Evolutionary conservation across 495 filamentous ascomycete genomes (phyloP), one percentile per base, ranked within the genome.

Genomic region (Penicillium crystallinum): DNA sequence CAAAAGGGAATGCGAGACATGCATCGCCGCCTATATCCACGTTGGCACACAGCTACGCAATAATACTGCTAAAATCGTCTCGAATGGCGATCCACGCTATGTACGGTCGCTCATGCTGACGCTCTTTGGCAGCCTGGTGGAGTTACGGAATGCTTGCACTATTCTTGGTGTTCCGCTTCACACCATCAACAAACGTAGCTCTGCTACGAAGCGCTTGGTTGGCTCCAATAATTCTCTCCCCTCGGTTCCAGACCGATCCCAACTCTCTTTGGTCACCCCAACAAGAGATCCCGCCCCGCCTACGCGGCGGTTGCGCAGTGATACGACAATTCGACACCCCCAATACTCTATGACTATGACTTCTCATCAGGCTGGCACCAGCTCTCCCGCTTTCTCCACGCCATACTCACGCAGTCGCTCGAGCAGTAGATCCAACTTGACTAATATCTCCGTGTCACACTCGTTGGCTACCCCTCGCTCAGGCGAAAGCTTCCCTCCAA

Each of bases 91-190:
- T 59, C 80, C 85, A 6, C 81, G 86, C 17, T 91, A 91, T 59
- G 82, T 93, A 45, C 84, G 91, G 8, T 90, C 85, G 0, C 69
- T 95, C 50, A 78, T 96, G 75, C 76, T 91, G 38, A 82, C 87
- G 66, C 75, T 93, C 29, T 95, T 88, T 61, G 87, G 88, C 44
- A 88, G 88, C 58, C 78, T 89, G 23, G 80, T 88, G 57, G 91
- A 96, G 64, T 70, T 91, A 42, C 85, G 74, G 10, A 81, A 81
- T 61, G 71, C 77, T 22, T 79, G 76, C 58, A 60, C 67, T 19
- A 69, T 66, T 33, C 67, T 80, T 25, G 65, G 70, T 21, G 59
- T 68, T 46, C 60, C 64, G 23, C 46, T 73, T 15, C 47, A 52
- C 12, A 33, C 54, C 1, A 39, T 46, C 14, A 61, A 56, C 40